Conservation (phyloP, 441 rosid genomes). For the Omphalea diandra region DNA sequence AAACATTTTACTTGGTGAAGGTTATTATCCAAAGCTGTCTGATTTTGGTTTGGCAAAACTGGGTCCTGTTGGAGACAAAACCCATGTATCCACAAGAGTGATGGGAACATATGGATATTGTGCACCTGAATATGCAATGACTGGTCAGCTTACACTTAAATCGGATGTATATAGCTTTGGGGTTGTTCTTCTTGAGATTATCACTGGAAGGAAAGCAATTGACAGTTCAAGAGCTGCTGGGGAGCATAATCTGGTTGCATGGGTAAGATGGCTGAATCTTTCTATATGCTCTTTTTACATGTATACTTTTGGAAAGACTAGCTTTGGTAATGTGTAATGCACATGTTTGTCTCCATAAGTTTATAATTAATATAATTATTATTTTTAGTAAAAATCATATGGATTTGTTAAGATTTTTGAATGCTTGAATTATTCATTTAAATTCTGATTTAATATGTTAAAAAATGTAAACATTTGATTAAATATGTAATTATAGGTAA, state of each 20-base stretch:
- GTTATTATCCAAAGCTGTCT: conserved; percentile 81
- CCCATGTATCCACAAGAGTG: conserved; percentile 93
- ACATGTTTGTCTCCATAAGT: too few relatives aligned
- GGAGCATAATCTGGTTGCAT: conserved; percentile 88
- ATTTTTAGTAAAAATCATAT: too few relatives aligned
- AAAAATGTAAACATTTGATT: too few relatives aligned
- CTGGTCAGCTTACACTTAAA: conserved; percentile 92
- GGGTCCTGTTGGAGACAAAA: conserved; percentile 96
- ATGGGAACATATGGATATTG: conserved; percentile 98
- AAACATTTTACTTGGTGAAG: conserved; percentile 83
- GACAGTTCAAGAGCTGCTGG: conserved; percentile 66
- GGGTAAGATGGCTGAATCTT: conserved; percentile 56
- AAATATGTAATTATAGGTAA: too few relatives aligned
- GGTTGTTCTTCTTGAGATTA: conserved; percentile 91
- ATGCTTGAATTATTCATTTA: too few relatives aligned
- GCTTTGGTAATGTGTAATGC: too few relatives aligned
- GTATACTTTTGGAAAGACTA: neutral
- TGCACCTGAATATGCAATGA: conserved; percentile 98
- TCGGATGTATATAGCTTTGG: conserved; percentile 97
- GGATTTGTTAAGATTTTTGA: too few relatives aligned
- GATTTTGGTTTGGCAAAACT: conserved; percentile 96
- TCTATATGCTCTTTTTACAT: neutral
- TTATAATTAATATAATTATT: too few relatives aligned
- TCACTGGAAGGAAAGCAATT: conserved; percentile 91
- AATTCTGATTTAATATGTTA: too few relatives aligned